Base-by-base conservation (phyloP, 495 filamentous ascomycete genomes). In the Xylaria flabelliformis region DNA sequence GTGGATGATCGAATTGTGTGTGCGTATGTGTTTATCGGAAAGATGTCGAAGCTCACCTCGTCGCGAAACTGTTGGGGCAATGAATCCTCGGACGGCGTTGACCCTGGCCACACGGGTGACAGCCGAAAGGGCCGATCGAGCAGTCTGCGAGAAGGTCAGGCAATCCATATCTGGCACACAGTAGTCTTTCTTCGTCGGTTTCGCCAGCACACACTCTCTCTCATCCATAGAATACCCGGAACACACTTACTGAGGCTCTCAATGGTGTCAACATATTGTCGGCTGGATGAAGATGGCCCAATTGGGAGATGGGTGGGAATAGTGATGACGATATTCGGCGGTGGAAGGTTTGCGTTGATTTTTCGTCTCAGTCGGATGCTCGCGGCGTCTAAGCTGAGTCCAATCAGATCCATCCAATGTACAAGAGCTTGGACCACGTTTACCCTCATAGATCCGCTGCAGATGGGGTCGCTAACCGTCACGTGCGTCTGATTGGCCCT, bases 81-180 rank as follows among this genome's bases (percentile, higher is more conserved):
- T 91, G 86, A 98, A 95, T 80, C 90, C 92, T 79, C 96, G 92
- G 77, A 87, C 84, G 82, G 87, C 85, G 82, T 91, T 91, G 78
- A 90, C 91, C 83, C 91, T 90, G 83, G 90, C 89, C 80, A 91
- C 86, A 82, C 94, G 91, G 86, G 90, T 79, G 76, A 81, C 81
- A 75, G 84, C 82, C 75, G 80, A 86, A 82, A 94, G 83, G 84
- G 92, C 85, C 82, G 92, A 91, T 89, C 94, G 94, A 78, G 82
- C 94, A 94, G 85, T 75, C 80, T 85, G 76, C 41, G 24, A 26
- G 5, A 12, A 53, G 26, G 59, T 58, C 41, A 65, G 69, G 12
- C 0, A 32, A n/a, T 46, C 55, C 15, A 15, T 42, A 58, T 44
- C 36, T 46, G 41, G 42, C 41, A 55, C 26, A 53, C 26, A 0